A percentile compares a stretch with the other conserved stretches of the same genome.
These are phyloP conservation scores for Phytophthora pini DNA, from an alignment of 352 stramenopile genomes.

Conservation along the genomic window DNA sequence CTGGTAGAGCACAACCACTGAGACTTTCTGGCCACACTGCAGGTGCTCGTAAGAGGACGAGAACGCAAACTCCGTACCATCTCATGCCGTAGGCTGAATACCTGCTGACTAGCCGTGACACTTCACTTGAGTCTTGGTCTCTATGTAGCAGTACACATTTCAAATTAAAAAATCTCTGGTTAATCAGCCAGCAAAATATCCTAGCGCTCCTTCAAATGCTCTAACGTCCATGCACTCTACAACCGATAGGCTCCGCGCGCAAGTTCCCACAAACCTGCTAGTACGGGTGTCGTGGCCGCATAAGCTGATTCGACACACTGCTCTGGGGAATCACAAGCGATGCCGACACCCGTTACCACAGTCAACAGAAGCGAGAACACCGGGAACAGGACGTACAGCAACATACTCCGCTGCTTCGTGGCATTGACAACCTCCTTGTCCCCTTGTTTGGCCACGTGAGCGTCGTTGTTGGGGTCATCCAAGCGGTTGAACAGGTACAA, in stretches of 20 bases:
- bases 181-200: slow-evolving; percentile 34
- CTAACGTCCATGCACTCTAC: slow-evolving; percentile 40
- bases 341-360: slow-evolving; percentile 62
- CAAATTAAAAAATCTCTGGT: slow-evolving; percentile 28
- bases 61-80: neutral
- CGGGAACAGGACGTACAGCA: slow-evolving; percentile 75
- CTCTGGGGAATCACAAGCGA: slow-evolving; percentile 77
- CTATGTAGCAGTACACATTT: slow-evolving; percentile 31
- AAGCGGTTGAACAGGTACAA: slow-evolving; percentile 63
- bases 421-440: slow-evolving; percentile 28
- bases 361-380: slow-evolving; percentile 66
- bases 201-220: slow-evolving; percentile 19
- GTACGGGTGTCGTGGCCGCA: slow-evolving; percentile 31
- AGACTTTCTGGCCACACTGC: neutral
- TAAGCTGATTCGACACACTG: slow-evolving; percentile 60
- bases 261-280: slow-evolving; percentile 43
- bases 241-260: slow-evolving; percentile 61
- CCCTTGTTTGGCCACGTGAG: slow-evolving; percentile 19
- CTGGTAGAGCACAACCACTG: neutral
- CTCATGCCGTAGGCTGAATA: neutral
- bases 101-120: no score
- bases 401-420: slow-evolving; percentile 41
- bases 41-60: neutral
- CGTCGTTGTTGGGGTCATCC: slow-evolving; percentile 27
- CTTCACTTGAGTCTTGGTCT: slow-evolving; percentile 5